A percentile compares a stretch with the other conserved stretches of the same genome.
Evolutionary conservation across 176 grass and related monocot species (phyloP).

Genomic region (Lolium perenne): DNA sequence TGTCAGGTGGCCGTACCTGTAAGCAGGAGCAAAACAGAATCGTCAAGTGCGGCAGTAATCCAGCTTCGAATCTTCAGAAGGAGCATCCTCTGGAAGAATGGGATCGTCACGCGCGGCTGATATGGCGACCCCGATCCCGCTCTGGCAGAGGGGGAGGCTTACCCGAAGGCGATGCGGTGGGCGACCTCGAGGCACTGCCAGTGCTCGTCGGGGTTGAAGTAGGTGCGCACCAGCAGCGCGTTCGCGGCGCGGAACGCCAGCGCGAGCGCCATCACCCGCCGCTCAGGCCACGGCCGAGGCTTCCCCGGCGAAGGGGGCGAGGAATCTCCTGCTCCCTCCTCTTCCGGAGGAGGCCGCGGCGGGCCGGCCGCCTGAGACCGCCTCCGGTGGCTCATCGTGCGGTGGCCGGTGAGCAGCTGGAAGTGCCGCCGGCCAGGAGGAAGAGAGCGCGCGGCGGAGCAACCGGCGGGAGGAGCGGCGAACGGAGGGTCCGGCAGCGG

Average conservation of each 20-base stretch:
- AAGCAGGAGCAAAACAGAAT: background rate
- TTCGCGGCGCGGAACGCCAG: constrained; percentile 72
- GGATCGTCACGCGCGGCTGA: background rate
- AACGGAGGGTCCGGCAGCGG: too few species aligned
- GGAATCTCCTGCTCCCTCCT: background rate
- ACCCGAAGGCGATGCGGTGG: constrained; percentile 86
- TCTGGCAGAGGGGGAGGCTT: constrained; percentile 18
- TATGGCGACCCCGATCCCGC: background rate
- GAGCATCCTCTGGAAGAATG: too few species aligned
- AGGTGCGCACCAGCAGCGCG: constrained; percentile 76
- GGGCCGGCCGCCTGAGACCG: constrained; percentile 34
- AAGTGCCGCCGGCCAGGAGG: too few species aligned
- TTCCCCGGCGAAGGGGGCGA: background rate
- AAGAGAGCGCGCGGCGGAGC: too few species aligned
- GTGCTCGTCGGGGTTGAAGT: constrained; percentile 98
- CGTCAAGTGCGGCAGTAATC: background rate
- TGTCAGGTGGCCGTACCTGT: constrained; percentile 88
- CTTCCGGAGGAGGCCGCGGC: background rate
- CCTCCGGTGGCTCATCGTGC: constrained; percentile 54
- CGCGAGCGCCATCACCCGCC: constrained; percentile 58
- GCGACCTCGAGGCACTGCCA: constrained; percentile 98
- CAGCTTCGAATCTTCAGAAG: background rate
- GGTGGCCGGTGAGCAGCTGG: too few species aligned
- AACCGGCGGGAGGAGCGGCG: too few species aligned
- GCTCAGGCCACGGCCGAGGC: constrained; percentile 31